Percentiles rank a stretch among this genome's conserved stretches.
phyloP scores from a whole-genome alignment of 257 asterid species.

The Primulina huaijiensis region DNA sequence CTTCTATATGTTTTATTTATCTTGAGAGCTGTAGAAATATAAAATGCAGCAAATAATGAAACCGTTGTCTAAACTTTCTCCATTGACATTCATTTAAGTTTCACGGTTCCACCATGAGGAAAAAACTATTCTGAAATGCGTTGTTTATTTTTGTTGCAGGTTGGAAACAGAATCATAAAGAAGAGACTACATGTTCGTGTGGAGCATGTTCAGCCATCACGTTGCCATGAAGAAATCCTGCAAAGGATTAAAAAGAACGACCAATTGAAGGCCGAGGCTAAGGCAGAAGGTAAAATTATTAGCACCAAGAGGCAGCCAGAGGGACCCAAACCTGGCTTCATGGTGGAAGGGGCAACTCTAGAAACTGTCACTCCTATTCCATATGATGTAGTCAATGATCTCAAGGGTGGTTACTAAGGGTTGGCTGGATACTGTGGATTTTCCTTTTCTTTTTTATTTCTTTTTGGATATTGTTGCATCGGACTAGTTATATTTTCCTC shows the following conservation, averaged over 20 bases:
- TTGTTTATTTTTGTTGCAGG: conserved; percentile 27
- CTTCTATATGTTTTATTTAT: background rate
- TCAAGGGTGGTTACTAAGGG: conserved; percentile 79
- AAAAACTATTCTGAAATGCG: background rate
- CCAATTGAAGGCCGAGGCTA: conserved; percentile 45
- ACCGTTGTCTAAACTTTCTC: background rate
- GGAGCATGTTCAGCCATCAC: conserved; percentile 47
- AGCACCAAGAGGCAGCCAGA: conserved; percentile 52
- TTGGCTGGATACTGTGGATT: background rate
- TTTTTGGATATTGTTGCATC: conserved; percentile 4
- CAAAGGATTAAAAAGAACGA: conserved; percentile 42
- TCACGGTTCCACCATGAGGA: background rate
- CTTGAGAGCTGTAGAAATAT: background rate
- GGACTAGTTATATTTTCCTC: conserved; percentile 14
- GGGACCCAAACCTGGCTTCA: conserved; percentile 56
- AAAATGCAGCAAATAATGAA: background rate
- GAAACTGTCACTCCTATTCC: conserved; percentile 79
- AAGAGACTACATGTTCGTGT: conserved; percentile 52
- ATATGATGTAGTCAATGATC: conserved; percentile 88
- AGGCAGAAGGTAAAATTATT: conserved; percentile 44
- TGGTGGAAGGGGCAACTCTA: conserved; percentile 53
- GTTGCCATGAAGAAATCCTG: conserved; percentile 43
- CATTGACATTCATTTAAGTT: background rate
- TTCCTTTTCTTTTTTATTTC: background rate
- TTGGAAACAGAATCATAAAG: conserved; percentile 38